phyloP scores from a whole-genome alignment of 352 stramenopile species.

The Globisporangium nagaii region DNA sequence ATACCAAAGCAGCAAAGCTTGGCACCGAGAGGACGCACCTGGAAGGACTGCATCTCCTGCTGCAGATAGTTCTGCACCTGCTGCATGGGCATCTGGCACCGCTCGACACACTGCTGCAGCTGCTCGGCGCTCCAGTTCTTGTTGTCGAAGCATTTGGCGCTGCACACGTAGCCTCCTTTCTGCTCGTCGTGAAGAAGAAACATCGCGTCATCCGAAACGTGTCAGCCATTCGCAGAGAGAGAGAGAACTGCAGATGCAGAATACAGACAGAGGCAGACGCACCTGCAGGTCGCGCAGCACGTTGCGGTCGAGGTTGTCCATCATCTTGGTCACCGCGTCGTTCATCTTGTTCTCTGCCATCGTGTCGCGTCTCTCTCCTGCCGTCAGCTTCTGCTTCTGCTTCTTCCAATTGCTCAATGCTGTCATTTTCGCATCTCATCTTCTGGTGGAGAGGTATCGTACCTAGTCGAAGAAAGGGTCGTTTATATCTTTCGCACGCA shows the following conservation, averaged over 20 bases:
- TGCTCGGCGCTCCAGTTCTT: conserved; percentile 74
- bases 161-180: conserved; percentile 78
- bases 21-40: conserved; percentile 31
- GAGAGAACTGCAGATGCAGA: background rate
- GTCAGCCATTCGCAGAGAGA: background rate
- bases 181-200: too few relatives aligned
- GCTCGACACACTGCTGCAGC: conserved; percentile 75
- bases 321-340: conserved; percentile 78
- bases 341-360: conserved; percentile 84
- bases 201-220: background rate
- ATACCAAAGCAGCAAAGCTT: too few relatives aligned
- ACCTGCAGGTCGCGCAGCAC: conserved; percentile 74
- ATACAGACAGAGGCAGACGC: background rate
- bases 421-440: background rate
- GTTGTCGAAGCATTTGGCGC: conserved; percentile 87
- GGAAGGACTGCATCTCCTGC: conserved; percentile 81
- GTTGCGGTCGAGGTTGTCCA: conserved; percentile 74
- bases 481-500: too few relatives aligned
- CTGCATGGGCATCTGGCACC: conserved; percentile 81
- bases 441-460: conserved; percentile 4
- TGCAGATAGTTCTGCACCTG: conserved; percentile 82
- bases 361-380: background rate
- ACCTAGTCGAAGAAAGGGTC: background rate
- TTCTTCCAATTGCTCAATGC: background rate
- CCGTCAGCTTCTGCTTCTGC: background rate